These are phyloP conservation scores for Salicornia ramosissima DNA, from an alignment of 148 eudicot species.

Conservation along the genomic window DNA sequence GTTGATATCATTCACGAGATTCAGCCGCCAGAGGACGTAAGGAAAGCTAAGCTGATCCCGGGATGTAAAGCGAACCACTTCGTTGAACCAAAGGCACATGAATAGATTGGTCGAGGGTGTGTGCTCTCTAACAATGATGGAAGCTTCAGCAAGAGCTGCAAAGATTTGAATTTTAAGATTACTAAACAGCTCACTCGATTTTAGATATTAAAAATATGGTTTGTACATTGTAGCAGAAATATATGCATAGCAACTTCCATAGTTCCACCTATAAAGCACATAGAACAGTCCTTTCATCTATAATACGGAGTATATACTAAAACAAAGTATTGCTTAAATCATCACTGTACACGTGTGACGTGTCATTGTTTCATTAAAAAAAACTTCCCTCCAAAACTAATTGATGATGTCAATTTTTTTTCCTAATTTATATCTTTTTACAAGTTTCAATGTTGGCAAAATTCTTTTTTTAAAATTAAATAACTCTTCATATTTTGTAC, in stretches of 20 bases:
- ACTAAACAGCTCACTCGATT: not conserved
- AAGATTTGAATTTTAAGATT: not conserved
- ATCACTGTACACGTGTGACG: no score
- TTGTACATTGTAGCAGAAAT: not conserved
- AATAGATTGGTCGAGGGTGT: conserved; percentile 69
- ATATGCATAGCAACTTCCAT: not conserved
- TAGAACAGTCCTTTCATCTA: no score
- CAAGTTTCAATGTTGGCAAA: no score
- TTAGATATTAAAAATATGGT: not conserved
- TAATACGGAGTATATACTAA: no score
- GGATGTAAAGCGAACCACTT: conserved; percentile 96
- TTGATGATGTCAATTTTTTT: no score
- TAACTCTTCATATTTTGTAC: no score
- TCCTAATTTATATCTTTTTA: no score
- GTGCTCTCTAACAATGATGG: conserved; percentile 83
- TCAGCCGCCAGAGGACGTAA: conserved; percentile 78
- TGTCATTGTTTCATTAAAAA: no score
- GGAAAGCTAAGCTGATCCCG: conserved; percentile 97
- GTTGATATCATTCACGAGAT: conserved; percentile 58
- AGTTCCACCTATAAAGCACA: no score
- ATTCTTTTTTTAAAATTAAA: no score
- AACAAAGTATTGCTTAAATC: no score
- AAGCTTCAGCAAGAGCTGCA: conserved; percentile 92
- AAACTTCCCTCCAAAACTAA: no score
- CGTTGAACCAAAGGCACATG: conserved; percentile 97